phyloP scores from a whole-genome alignment of 257 asterid genomes.

The Cruciata laevipes region DNA sequence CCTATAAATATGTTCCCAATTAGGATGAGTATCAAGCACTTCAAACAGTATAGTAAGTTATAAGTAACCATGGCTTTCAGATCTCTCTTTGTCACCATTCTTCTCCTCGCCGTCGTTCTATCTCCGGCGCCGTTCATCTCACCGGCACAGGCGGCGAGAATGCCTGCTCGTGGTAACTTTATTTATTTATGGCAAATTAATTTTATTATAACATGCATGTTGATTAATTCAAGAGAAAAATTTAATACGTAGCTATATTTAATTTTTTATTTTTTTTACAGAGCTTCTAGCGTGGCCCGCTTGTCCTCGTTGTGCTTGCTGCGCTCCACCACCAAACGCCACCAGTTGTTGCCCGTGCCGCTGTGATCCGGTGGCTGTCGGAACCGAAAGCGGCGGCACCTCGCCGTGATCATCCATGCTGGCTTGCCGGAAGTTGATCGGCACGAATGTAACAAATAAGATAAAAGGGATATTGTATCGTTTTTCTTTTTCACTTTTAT shows the following conservation, averaged over 20 bases:
- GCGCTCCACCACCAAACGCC: background rate
- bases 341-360: background rate
- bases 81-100: background rate
- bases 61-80: background rate
- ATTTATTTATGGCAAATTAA: background rate
- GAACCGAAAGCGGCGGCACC: background rate
- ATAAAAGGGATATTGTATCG: no score
- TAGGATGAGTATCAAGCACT: background rate
- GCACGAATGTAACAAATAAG: no score
- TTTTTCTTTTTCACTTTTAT: no score
- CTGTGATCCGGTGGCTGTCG: no score
- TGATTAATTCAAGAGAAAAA: no score
- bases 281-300: background rate
- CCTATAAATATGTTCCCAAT: background rate
- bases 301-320: background rate
- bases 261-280: no score
- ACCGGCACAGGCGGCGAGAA: background rate
- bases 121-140: background rate
- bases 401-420: background rate
- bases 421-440: no score
- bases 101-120: background rate
- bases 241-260: background rate
- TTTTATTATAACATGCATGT: background rate
- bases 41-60: background rate
- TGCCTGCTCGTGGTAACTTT: constrained; percentile 3